These are phyloP conservation scores for Mycena epipterygia DNA, from an alignment of 768 basidiomycete species.

Conservation along the genomic window DNA sequence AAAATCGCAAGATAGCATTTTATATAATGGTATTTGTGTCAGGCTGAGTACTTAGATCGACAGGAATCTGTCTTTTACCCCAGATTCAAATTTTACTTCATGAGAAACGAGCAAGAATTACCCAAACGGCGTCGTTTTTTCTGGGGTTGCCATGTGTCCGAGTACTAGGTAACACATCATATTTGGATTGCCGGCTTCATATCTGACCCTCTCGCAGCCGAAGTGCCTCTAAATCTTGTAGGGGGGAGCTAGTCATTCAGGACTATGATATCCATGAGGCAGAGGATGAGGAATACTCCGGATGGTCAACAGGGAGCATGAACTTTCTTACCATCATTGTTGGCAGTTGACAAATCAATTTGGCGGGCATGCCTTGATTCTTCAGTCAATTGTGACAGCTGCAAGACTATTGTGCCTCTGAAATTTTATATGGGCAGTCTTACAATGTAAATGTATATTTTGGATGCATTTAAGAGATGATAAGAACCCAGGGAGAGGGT, in stretches of 20 bases:
- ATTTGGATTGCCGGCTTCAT: neutral
- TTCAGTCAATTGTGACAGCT: neutral
- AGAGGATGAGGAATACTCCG: no score
- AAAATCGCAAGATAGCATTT: constrained; percentile 1
- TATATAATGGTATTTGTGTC: no score
- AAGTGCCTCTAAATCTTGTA: neutral
- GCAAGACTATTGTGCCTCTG: neutral
- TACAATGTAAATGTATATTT: neutral
- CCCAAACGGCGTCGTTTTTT: constrained; percentile 1
- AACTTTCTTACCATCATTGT: neutral
- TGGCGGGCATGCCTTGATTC: neutral
- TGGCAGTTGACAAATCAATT: neutral
- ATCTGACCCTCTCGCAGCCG: no score
- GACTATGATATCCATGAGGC: neutral
- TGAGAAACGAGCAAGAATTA: no score
- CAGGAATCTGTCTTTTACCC: neutral
- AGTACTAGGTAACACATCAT: neutral
- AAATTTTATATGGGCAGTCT: neutral
- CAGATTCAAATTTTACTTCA: neutral
- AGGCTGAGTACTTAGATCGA: neutral
- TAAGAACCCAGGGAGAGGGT: no score
- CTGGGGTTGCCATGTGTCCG: neutral
- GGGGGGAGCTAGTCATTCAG: neutral
- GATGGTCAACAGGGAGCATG: no score
- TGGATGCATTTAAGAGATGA: no score